Conservation (phyloP, 2,329 filamentous ascomycete species). For the Claviceps purpurea region DNA sequence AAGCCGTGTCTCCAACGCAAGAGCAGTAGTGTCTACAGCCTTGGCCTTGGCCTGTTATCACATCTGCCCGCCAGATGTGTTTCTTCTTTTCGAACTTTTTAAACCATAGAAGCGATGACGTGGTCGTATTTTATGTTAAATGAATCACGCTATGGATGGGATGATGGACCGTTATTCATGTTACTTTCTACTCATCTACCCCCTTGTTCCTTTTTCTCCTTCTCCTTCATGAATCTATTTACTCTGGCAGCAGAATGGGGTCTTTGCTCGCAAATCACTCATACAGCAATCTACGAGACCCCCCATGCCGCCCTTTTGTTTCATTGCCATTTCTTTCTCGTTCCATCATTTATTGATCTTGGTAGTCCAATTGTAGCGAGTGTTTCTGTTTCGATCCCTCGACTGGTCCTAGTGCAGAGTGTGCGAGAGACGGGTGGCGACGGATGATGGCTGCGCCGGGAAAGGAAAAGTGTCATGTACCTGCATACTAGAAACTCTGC, state of each 20-base stretch:
- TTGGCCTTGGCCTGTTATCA: not conserved
- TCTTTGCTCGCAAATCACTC: too few relatives aligned
- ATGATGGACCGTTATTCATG: too few relatives aligned
- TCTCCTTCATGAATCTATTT: not conserved
- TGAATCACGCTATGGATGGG: not conserved
- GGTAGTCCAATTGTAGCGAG: not conserved
- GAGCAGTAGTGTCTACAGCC: not conserved
- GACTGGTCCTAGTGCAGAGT: too few relatives aligned
- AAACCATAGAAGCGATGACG: not conserved
- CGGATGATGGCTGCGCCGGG: too few relatives aligned
- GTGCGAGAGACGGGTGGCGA: too few relatives aligned
- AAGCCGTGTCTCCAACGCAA: slow-evolving; percentile 3
- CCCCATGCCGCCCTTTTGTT: not conserved
- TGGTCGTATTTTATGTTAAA: not conserved
- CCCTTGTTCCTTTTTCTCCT: not conserved
- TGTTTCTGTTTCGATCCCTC: too few relatives aligned
- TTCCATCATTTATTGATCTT: not conserved
- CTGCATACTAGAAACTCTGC: too few relatives aligned
- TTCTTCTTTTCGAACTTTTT: not conserved
- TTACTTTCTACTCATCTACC: not conserved
- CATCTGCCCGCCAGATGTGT: too few relatives aligned
- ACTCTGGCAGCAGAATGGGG: not conserved
- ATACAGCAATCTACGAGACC: too few relatives aligned
- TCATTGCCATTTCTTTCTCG: not conserved
- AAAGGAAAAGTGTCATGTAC: too few relatives aligned